Evolutionary conservation across 2,329 filamentous ascomycete species (phyloP).

Genomic region (Nigrospora osmanthi): DNA sequence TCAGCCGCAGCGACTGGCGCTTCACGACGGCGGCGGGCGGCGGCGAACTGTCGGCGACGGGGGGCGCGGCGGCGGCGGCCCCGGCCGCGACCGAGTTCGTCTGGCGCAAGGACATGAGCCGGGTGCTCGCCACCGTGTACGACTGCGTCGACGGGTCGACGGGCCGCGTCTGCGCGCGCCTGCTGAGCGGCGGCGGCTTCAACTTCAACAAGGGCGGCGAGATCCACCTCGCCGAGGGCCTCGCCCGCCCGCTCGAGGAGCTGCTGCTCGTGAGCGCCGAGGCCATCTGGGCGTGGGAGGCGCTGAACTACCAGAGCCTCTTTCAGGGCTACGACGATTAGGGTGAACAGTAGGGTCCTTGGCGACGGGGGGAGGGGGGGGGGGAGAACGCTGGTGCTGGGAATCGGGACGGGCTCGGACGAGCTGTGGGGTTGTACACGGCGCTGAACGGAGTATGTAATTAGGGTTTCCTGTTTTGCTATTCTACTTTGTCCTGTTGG

Average conservation of each 20-base stretch:
- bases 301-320: constrained; percentile 4
- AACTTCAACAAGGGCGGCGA: constrained; percentile 6
- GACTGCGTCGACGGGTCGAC: constrained; percentile 1
- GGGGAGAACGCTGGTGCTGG: no score
- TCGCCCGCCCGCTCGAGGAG: constrained; percentile 1
- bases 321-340: not conserved
- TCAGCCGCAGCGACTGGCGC: constrained; percentile 5
- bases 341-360: no score
- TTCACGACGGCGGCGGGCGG: constrained; percentile 1
- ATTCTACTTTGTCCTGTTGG: no score
- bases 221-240: constrained; percentile 1
- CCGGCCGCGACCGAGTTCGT: not conserved
- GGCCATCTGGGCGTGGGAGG: constrained; percentile 4
- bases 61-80: not conserved
- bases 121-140: constrained; percentile 1
- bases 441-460: no score
- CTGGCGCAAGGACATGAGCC: constrained; percentile 5
- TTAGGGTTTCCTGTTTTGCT: no score
- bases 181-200: constrained; percentile 3
- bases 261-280: constrained; percentile 2
- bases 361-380: no score
- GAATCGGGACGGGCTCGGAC: no score
- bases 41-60: not conserved
- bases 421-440: no score
- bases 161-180: constrained; percentile 2